Evolutionary conservation across 306 rosid species (phyloP).

Genomic region (Hippophae tibetana): DNA sequence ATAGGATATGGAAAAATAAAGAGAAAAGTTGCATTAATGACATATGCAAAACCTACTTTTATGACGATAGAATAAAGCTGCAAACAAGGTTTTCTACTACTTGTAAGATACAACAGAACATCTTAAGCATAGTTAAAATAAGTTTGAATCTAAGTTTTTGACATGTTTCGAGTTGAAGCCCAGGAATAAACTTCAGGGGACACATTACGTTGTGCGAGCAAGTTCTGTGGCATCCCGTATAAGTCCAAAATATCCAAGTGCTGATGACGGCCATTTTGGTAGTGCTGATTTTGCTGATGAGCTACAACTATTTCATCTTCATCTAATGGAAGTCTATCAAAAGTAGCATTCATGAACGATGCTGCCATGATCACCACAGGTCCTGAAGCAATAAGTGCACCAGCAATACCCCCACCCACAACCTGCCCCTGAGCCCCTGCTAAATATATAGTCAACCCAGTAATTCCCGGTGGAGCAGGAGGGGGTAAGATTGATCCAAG

Average conservation of each 20-base stretch:
- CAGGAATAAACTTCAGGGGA: slow-evolving; percentile 62
- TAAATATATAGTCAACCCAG: slow-evolving; percentile 56
- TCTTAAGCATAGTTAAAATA: not conserved
- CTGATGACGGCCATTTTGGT: slow-evolving; percentile 47
- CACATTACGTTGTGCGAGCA: slow-evolving; percentile 53
- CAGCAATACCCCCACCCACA: slow-evolving; percentile 63
- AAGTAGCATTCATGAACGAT: slow-evolving; percentile 72
- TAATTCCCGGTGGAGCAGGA: slow-evolving; percentile 74
- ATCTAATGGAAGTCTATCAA: slow-evolving; percentile 67
- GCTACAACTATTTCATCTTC: slow-evolving; percentile 54
- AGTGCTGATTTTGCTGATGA: slow-evolving; percentile 48
- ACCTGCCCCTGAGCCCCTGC: slow-evolving; percentile 86
- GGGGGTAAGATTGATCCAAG: slow-evolving; percentile 75
- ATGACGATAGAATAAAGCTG: not conserved
- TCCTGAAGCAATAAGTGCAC: slow-evolving; percentile 70
- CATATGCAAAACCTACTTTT: slow-evolving; percentile 5
- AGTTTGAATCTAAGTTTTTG: slow-evolving; percentile 40
- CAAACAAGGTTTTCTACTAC: slow-evolving; percentile 5
- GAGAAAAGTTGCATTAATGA: not conserved
- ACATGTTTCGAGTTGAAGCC: slow-evolving; percentile 48
- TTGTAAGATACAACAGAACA: not conserved
- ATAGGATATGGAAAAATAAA: not conserved
- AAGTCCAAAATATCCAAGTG: slow-evolving; percentile 56
- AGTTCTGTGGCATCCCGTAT: slow-evolving; percentile 62
- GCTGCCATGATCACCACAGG: slow-evolving; percentile 82